Evolutionary conservation across 139 green algal species (phyloP), one percentile per base, ranked within the genome.

Genomic region (Asterochloris erici): DNA sequence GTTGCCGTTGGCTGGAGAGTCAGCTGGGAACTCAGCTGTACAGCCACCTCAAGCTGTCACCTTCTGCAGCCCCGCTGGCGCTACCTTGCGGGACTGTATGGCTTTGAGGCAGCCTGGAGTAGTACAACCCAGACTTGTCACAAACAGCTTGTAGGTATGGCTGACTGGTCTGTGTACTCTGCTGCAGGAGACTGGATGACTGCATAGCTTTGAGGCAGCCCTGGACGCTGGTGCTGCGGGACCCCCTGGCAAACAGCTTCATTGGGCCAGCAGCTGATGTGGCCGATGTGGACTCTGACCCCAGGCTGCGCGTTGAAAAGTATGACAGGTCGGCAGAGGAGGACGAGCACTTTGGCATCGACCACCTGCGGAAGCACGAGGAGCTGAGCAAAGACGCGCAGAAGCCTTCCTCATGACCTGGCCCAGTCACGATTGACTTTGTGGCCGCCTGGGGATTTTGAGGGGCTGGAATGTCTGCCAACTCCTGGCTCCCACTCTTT

Each of bases 171-270:
- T 2, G 4, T 2, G 6, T 54, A 6, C 38, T 6, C 38, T 54
- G 38, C 38, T 54, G 38, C 38, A 54, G 38, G 38, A 74, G 68
- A 38, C 66, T 91, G 60, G 79, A 87, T 14, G 62, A 66, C 26
- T 87, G 81, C 28, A 81, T 82, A 27, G 69, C 78, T 4, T 27
- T 91, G 63, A 79, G 89, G 78, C 73, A 66, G 23, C 74, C 81
- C 10, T 94, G 91, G 91, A 92, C 88, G 0, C 77, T 94, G 26
- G 71, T 90, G 23, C 14, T 94, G 10, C 81, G 76, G 16, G 91
- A 94, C 68, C 85, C 91, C 0, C 74, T 94, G 63, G 85, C 90
- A 24, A 94, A 94, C 82, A 92, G 87, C 21, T 92, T 93, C 60
- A 85, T 94, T 19, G 81, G 84, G 12, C 83, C 87, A 19, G 24